Evolutionary conservation across 2,329 filamentous ascomycete species (phyloP).

Genomic region (Epicoccum sorghinum): DNA sequence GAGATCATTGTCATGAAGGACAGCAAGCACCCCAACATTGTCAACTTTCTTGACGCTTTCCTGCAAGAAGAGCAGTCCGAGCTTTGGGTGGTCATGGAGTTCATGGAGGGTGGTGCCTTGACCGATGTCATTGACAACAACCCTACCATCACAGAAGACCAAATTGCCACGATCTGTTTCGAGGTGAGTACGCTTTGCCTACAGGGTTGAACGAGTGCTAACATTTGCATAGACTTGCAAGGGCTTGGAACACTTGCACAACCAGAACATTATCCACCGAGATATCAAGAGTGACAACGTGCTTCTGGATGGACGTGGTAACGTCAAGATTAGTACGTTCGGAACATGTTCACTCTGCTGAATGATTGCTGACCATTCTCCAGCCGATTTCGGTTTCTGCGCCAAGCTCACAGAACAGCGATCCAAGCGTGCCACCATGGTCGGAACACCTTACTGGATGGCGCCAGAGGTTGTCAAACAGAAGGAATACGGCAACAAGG

Average conservation of each 20-base stretch:
- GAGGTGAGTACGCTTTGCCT: slow-evolving; percentile 68
- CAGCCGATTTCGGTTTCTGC: slow-evolving; percentile 98
- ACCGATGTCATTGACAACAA: slow-evolving; percentile 99
- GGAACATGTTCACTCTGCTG: background rate
- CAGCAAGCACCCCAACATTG: slow-evolving; percentile 96
- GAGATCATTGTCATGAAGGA: slow-evolving; percentile 99
- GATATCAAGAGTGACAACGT: slow-evolving; percentile 99
- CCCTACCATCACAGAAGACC: slow-evolving; percentile 88
- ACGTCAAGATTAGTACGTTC: slow-evolving; percentile 93
- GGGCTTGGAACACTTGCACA: slow-evolving; percentile 91
- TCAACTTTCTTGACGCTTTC: slow-evolving; percentile 98
- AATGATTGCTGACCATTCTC: slow-evolving; percentile 11
- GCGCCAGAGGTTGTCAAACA: slow-evolving; percentile 99
- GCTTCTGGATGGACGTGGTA: slow-evolving; percentile 87
- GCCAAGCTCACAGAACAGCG: slow-evolving; percentile 97
- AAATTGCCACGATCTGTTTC: slow-evolving; percentile 95
- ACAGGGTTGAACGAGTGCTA: slow-evolving; percentile 22
- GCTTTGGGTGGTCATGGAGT: slow-evolving; percentile 99
- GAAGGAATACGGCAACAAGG: slow-evolving; percentile 97
- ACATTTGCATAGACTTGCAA: slow-evolving; percentile 76
- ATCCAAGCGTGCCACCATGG: slow-evolving; percentile 98
- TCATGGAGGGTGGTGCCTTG: slow-evolving; percentile 96
- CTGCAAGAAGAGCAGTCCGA: slow-evolving; percentile 92
- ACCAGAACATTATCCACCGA: slow-evolving; percentile 96
- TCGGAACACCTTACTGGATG: slow-evolving; percentile 99